Conservation (phyloP, 1,284 basidiomycete species). For the Sporisorium exsertum region DNA sequence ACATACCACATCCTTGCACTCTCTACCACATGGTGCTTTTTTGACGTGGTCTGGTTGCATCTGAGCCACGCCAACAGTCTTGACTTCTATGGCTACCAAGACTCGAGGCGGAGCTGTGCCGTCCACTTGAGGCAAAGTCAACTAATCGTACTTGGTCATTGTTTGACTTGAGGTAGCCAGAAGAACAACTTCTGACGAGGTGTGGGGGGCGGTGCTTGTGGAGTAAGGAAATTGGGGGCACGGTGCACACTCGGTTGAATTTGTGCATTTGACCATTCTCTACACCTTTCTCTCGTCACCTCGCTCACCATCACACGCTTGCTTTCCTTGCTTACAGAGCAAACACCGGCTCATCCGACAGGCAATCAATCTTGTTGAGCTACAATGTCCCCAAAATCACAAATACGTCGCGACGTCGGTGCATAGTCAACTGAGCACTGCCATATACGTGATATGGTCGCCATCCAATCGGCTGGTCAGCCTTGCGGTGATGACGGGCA, state of each 20-base stretch:
- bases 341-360: background rate
- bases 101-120: background rate
- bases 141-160: background rate
- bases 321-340: no score
- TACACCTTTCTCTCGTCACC: background rate
- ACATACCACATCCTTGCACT: background rate
- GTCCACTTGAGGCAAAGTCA: background rate
- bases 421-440: slow-evolving; percentile 13
- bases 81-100: background rate
- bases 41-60: background rate
- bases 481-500: background rate
- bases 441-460: background rate
- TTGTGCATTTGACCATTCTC: background rate
- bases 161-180: background rate
- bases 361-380: background rate
- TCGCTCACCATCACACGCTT: background rate
- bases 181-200: background rate
- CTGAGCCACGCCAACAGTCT: background rate
- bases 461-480: slow-evolving; percentile 3
- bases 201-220: background rate
- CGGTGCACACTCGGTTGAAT: background rate
- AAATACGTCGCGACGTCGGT: background rate
- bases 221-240: background rate
- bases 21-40: background rate
- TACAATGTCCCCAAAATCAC: background rate